These are phyloP conservation scores for Geranomyces variabilis DNA, from an alignment of 192 early-diverging fungal species.

Conservation along the genomic window DNA sequence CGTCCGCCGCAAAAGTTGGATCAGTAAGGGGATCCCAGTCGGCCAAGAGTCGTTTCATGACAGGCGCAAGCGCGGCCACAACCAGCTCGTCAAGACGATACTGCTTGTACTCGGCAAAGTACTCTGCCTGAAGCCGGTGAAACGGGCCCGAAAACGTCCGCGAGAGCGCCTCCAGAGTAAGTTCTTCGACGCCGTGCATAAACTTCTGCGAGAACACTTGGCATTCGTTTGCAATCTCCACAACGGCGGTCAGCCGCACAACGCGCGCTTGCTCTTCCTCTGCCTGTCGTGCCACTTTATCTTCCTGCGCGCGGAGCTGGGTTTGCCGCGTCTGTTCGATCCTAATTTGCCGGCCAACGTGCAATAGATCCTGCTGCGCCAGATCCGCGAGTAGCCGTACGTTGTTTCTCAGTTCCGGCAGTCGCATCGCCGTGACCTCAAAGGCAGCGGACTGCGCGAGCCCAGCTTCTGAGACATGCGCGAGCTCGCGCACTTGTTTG, in stretches of 20 bases:
- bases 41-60: slow-evolving; percentile 50
- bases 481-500: slow-evolving; percentile 52
- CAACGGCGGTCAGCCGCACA: slow-evolving; percentile 48
- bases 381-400: slow-evolving; percentile 74
- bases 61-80: slow-evolving; percentile 58
- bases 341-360: slow-evolving; percentile 59
- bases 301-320: slow-evolving; percentile 28
- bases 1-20: slow-evolving; percentile 55
- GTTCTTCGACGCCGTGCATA: not conserved
- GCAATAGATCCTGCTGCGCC: slow-evolving; percentile 68
- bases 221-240: slow-evolving; percentile 53
- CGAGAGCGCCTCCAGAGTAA: slow-evolving; percentile 24
- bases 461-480: slow-evolving; percentile 42
- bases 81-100: slow-evolving; percentile 71
- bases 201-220: slow-evolving; percentile 22
- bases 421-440: slow-evolving; percentile 55
- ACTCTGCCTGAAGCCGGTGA: slow-evolving; percentile 57
- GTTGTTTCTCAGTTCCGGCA: slow-evolving; percentile 81
- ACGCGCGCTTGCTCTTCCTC: slow-evolving; percentile 47
- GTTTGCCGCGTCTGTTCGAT: slow-evolving; percentile 46
- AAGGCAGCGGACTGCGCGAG: slow-evolving; percentile 29
- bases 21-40: slow-evolving; percentile 71
- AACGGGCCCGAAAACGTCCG: slow-evolving; percentile 54
- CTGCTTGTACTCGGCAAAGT: slow-evolving; percentile 57
- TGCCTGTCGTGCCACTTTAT: slow-evolving; percentile 41